Conservation (phyloP, 2,329 filamentous ascomycete species). For the Claviceps pazoutovae region DNA sequence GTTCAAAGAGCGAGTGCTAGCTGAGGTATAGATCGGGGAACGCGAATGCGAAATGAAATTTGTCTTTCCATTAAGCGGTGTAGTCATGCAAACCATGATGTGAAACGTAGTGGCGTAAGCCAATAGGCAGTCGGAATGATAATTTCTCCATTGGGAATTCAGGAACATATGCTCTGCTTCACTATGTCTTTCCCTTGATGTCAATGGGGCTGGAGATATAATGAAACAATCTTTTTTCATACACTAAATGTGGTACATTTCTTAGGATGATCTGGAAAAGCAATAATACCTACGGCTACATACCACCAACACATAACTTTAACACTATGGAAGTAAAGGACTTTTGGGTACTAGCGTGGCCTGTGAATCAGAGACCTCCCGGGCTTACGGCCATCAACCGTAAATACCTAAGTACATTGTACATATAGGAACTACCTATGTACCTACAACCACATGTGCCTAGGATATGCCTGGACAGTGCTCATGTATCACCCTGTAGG, state of each 20-base stretch:
- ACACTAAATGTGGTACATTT: no score
- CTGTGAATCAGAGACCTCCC: no score
- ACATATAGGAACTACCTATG: no score
- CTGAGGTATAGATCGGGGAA: constrained; percentile 61
- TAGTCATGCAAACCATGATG: constrained; percentile 25
- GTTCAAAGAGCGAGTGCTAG: constrained; percentile 96
- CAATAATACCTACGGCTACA: no score
- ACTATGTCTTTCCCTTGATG: neutral
- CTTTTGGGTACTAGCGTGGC: no score
- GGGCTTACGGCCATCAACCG: no score
- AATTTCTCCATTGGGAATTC: constrained; percentile 21
- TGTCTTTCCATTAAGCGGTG: constrained; percentile 11
- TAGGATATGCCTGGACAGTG: no score
- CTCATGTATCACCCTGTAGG: neutral
- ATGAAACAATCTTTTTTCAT: no score
- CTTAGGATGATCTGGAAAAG: no score
- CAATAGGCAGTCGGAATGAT: constrained; percentile 27
- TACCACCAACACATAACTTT: neutral
- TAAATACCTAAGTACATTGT: no score
- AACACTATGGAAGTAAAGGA: no score
- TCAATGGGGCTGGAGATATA: neutral
- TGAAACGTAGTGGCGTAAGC: constrained; percentile 22
- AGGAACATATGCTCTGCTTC: constrained; percentile 19
- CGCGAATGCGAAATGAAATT: constrained; percentile 17
- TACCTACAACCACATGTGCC: no score